phyloP scores from a whole-genome alignment of 2,329 filamentous ascomycete genomes.

The Fusarium bactridioides region DNA sequence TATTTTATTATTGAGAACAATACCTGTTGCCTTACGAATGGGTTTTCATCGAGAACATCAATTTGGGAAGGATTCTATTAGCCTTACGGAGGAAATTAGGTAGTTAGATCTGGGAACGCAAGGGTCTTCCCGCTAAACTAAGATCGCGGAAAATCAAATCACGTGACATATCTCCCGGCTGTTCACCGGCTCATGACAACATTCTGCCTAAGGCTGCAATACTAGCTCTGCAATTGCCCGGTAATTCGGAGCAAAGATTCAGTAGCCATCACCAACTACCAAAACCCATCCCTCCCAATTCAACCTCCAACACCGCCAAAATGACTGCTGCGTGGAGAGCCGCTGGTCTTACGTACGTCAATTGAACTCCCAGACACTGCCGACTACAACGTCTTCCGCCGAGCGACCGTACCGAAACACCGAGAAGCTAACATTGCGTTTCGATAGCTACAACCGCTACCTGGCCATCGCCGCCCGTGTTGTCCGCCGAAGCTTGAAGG shows the following conservation, averaged over 20 bases:
- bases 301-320: constrained; percentile 61
- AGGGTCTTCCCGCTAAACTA: not conserved
- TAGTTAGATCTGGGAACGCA: constrained; percentile 4
- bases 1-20: not conserved
- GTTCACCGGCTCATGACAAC: constrained; percentile 16
- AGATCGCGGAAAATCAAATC: not conserved
- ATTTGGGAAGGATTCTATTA: not conserved
- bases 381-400: not conserved
- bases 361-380: constrained; percentile 38
- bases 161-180: constrained; percentile 20
- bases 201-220: constrained; percentile 45
- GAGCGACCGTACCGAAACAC: constrained; percentile 28
- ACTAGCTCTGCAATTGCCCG: constrained; percentile 38
- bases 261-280: constrained; percentile 47
- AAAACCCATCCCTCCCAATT: constrained; percentile 41
- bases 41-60: not conserved
- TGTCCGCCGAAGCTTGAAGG: constrained; percentile 96
- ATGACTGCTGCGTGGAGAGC: constrained; percentile 99
- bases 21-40: not conserved
- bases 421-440: constrained; percentile 47
- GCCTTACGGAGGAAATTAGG: not conserved
- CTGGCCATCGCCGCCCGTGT: constrained; percentile 92
- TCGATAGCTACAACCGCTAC: constrained; percentile 97
- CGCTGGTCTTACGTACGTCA: constrained; percentile 89
- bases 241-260: constrained; percentile 49